Evolutionary conservation across 306 rosid species (phyloP).

Genomic region (Delonix regia): DNA sequence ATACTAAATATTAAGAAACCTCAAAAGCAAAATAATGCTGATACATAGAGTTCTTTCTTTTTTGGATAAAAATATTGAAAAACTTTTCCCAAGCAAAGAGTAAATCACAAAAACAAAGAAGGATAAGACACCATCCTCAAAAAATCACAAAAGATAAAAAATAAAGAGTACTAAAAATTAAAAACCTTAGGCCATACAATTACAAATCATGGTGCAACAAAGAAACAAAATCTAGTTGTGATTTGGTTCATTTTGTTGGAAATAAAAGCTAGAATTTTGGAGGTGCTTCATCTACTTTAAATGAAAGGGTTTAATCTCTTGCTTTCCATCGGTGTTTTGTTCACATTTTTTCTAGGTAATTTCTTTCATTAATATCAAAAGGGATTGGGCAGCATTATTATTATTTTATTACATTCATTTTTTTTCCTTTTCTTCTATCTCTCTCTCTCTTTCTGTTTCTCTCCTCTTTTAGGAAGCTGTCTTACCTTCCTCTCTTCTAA

Average conservation of each 20-base stretch:
- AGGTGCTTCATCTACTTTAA: background rate
- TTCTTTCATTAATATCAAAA: too few relatives aligned
- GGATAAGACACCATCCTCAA: background rate
- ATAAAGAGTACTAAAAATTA: background rate
- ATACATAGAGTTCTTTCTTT: background rate
- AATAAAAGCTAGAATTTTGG: background rate
- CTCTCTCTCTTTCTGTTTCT: too few relatives aligned
- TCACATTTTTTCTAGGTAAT: too few relatives aligned
- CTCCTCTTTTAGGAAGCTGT: too few relatives aligned
- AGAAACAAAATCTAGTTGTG: background rate
- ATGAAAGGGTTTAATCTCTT: too few relatives aligned
- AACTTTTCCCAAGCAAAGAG: background rate
- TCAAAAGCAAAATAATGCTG: background rate
- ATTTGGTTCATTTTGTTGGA: background rate
- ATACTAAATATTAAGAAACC: constrained; percentile 24
- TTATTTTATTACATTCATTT: too few relatives aligned
- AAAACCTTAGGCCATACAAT: background rate
- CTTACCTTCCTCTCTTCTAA: too few relatives aligned
- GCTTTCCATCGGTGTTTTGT: too few relatives aligned
- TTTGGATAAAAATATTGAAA: background rate
- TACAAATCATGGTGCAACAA: background rate
- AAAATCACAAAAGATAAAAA: background rate
- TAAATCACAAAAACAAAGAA: background rate
- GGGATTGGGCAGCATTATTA: too few relatives aligned
- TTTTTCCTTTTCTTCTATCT: too few relatives aligned